These are phyloP conservation scores for Solanum peruvianum DNA, from an alignment of 257 asterid genomes.

Conservation along the genomic window DNA sequence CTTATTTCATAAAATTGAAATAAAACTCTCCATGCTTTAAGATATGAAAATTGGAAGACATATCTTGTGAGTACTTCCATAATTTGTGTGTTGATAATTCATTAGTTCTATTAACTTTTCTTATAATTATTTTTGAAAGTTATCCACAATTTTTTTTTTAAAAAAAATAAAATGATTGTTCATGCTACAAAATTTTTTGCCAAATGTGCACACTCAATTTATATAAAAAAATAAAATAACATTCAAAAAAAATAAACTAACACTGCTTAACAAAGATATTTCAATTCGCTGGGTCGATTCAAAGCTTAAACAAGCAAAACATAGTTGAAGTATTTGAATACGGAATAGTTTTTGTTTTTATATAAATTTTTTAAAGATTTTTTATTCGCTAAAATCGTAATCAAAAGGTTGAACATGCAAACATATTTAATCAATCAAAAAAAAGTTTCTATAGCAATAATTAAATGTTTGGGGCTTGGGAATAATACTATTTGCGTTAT, in stretches of 20 bases:
- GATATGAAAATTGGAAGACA: not conserved
- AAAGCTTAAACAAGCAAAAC: not conserved
- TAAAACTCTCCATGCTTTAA: not conserved
- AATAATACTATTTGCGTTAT: not conserved
- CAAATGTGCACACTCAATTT: not conserved
- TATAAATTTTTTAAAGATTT: not conserved
- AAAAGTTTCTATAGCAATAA: not conserved
- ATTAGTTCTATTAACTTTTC: not conserved
- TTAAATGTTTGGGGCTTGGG: not conserved
- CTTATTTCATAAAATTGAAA: not conserved
- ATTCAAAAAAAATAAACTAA: not conserved
- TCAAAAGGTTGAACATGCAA: not conserved
- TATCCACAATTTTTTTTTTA: not conserved
- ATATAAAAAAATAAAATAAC: not conserved
- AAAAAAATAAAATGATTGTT: not conserved
- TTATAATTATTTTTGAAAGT: not conserved
- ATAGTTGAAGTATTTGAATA: not conserved
- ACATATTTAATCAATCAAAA: not conserved
- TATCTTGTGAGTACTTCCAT: not conserved
- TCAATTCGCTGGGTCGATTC: not conserved
- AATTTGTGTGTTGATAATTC: not conserved
- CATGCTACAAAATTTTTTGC: not conserved
- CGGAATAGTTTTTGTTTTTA: not conserved
- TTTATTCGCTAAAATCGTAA: not conserved
- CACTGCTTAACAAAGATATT: not conserved